A percentile compares a stretch with the other conserved stretches of the same genome.
phyloP scores from a whole-genome alignment of 768 basidiomycete species.

The Amanita polypyramis region DNA sequence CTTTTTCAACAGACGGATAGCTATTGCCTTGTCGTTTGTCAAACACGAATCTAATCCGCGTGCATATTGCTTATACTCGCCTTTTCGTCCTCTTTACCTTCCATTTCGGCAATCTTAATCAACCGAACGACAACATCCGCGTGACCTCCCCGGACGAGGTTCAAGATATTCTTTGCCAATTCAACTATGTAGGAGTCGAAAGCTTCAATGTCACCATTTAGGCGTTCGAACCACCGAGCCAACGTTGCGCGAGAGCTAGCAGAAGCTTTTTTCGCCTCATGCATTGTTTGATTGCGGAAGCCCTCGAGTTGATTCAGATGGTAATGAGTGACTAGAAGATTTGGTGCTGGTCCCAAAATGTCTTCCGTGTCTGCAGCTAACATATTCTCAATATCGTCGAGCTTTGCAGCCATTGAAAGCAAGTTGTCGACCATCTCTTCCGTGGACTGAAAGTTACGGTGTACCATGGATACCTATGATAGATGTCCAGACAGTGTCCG shows the following conservation, averaged over 20 bases:
- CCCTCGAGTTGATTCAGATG: constrained; percentile 87
- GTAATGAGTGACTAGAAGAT: constrained; percentile 84
- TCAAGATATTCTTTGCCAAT: constrained; percentile 66
- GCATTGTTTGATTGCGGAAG: constrained; percentile 92
- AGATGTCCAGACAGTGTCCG: neutral
- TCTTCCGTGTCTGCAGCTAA: constrained; percentile 65
- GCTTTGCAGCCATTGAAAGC: constrained; percentile 81
- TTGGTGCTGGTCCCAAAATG: constrained; percentile 78
- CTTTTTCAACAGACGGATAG: constrained; percentile 89
- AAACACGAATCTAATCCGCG: constrained; percentile 4
- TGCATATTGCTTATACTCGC: constrained; percentile 24
- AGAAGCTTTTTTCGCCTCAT: constrained; percentile 81
- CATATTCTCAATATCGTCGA: constrained; percentile 70
- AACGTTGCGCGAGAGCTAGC: constrained; percentile 57
- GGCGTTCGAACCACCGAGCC: constrained; percentile 72
- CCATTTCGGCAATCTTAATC: constrained; percentile 88
- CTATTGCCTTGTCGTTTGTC: constrained; percentile 57
- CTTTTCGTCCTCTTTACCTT: constrained; percentile 92
- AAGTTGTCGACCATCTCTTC: constrained; percentile 94
- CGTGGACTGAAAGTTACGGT: constrained; percentile 89
- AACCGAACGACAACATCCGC: constrained; percentile 84
- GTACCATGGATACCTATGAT: constrained; percentile 85
- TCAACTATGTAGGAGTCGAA: constrained; percentile 83
- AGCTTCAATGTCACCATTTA: constrained; percentile 66
- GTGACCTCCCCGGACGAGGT: constrained; percentile 70